Percentiles rank a stretch among this genome's conserved stretches.
These are phyloP conservation scores for Penicillium antarcticum DNA, from an alignment of 495 filamentous ascomycete genomes.

Conservation along the genomic window DNA sequence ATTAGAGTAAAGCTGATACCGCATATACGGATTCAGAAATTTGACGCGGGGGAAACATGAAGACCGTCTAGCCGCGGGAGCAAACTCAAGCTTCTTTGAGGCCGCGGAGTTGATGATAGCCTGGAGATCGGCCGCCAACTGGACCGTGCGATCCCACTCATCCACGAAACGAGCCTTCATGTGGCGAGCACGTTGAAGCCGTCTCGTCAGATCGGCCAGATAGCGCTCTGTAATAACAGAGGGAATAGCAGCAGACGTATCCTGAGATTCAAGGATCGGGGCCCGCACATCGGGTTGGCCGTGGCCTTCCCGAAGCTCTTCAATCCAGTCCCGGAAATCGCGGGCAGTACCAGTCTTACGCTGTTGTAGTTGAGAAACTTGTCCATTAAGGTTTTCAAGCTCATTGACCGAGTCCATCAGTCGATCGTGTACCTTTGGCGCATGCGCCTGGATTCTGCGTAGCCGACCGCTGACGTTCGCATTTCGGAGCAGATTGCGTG, in stretches of 20 bases:
- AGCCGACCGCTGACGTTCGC: slow-evolving; percentile 70
- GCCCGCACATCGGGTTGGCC: slow-evolving; percentile 63
- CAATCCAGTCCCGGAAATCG: slow-evolving; percentile 91
- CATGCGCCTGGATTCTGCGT: slow-evolving; percentile 69
- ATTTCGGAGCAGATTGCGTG: slow-evolving; percentile 72
- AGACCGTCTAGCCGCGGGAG: slow-evolving; percentile 51
- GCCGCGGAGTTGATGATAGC: slow-evolving; percentile 79
- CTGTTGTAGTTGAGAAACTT: slow-evolving; percentile 71
- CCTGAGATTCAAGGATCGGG: slow-evolving; percentile 35
- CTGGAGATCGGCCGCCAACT: slow-evolving; percentile 69
- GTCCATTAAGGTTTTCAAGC: slow-evolving; percentile 75
- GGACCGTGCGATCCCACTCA: slow-evolving; percentile 80
- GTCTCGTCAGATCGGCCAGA: slow-evolving; percentile 81
- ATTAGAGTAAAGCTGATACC: slow-evolving; percentile 71
- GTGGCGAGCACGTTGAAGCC: slow-evolving; percentile 76
- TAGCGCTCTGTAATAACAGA: slow-evolving; percentile 90
- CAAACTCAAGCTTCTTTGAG: slow-evolving; percentile 77
- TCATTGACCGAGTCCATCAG: slow-evolving; percentile 80
- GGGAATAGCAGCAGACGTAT: slow-evolving; percentile 48
- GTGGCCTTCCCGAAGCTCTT: slow-evolving; percentile 75
- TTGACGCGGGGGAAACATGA: slow-evolving; percentile 51
- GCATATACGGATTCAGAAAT: slow-evolving; percentile 79
- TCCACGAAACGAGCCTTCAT: slow-evolving; percentile 75
- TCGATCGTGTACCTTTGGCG: slow-evolving; percentile 80
- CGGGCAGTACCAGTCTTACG: slow-evolving; percentile 80